Evolutionary conservation across 202 grass and related monocot genomes (phyloP).

Genomic region (Panicum hallii): DNA sequence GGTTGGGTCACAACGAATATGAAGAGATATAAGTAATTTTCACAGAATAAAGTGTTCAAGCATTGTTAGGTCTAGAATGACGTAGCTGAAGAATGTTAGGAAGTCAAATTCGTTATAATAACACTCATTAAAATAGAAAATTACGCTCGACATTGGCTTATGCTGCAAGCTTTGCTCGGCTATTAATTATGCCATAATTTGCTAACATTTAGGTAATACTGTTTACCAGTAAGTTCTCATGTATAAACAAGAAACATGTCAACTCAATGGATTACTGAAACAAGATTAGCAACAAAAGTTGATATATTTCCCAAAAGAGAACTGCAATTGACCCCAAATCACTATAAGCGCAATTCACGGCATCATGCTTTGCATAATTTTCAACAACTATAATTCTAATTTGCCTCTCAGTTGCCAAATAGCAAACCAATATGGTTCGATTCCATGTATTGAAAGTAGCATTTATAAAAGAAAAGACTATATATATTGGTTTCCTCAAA

Average conservation of each 20-base stretch:
- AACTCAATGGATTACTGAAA: background rate
- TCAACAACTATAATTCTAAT: background rate
- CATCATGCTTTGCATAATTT: background rate
- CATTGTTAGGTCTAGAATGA: background rate
- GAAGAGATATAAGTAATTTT: background rate
- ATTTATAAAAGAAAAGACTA: background rate
- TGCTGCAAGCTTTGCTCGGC: background rate
- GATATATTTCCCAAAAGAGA: background rate
- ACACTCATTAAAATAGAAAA: background rate
- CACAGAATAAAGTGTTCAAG: background rate
- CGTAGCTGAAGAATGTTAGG: background rate
- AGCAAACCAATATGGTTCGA: background rate
- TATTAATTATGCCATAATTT: background rate
- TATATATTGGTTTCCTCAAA: conserved; percentile 14
- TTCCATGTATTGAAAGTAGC: too few species aligned
- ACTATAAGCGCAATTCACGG: too few species aligned
- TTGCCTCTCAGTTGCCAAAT: background rate
- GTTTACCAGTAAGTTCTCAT: background rate
- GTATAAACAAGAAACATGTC: background rate
- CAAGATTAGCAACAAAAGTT: background rate
- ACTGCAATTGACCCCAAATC: too few species aligned
- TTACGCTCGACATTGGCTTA: background rate
- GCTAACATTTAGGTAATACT: background rate
- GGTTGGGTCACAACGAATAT: background rate
- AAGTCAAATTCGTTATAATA: background rate